Evolutionary conservation across 495 filamentous ascomycete species (phyloP).

Genomic region (Echria macrotheca): DNA sequence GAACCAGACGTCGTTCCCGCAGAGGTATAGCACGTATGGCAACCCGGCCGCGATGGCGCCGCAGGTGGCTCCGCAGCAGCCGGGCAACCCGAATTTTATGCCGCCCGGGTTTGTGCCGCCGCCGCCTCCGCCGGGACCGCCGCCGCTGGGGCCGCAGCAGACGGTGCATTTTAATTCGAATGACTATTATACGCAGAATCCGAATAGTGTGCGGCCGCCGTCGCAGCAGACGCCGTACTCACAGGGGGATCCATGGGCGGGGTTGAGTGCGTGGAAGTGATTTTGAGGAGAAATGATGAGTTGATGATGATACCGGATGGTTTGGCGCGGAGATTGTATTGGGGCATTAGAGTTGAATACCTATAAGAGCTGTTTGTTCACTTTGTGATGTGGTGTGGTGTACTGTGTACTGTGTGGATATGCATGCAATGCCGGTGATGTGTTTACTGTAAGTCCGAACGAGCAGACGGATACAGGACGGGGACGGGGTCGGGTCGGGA

Average conservation of each 20-base stretch:
- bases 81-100: slow-evolving; percentile 45
- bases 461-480: no score
- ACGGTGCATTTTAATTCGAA: slow-evolving; percentile 42
- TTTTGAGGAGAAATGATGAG: background rate
- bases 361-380: background rate
- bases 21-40: slow-evolving; percentile 40
- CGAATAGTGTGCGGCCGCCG: slow-evolving; percentile 15
- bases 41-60: slow-evolving; percentile 34
- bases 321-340: background rate
- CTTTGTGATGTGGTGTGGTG: no score
- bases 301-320: background rate
- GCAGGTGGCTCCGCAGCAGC: slow-evolving; percentile 18
- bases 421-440: no score
- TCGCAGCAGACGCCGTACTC: slow-evolving; percentile 14
- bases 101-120: slow-evolving; percentile 86
- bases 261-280: slow-evolving; percentile 74
- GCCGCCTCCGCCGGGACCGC: slow-evolving; percentile 79
- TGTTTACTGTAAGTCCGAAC: no score
- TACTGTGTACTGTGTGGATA: no score
- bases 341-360: slow-evolving; percentile 4
- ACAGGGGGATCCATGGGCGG: slow-evolving; percentile 74
- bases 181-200: slow-evolving; percentile 33
- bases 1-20: slow-evolving; percentile 42
- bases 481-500: no score
- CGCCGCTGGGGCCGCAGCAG: slow-evolving; percentile 66